phyloP scores from a whole-genome alignment of 139 green algal species.

The Pleodorina starrii region DNA sequence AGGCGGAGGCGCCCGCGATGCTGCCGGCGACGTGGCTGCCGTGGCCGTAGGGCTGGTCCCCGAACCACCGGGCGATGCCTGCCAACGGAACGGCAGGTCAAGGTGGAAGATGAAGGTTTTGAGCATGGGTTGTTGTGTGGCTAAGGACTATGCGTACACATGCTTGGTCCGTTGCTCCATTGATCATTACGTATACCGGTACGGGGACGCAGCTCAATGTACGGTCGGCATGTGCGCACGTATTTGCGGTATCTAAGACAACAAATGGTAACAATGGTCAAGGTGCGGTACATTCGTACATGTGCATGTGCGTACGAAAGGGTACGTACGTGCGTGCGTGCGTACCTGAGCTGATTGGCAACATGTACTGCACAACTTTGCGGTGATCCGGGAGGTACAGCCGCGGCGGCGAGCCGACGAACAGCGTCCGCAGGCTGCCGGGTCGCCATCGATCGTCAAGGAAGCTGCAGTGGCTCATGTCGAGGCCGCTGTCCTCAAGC shows the following conservation, averaged over 20 bases:
- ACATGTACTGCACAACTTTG: slow-evolving; percentile 1
- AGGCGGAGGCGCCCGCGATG: not conserved
- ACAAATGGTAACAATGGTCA: too few relatives aligned
- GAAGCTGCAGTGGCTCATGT: slow-evolving; percentile 11
- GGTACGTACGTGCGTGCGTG: too few relatives aligned
- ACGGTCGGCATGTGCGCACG: too few relatives aligned
- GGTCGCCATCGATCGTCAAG: not conserved
- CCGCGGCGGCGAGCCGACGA: not conserved
- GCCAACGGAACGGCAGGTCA: not conserved
- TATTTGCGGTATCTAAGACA: too few relatives aligned
- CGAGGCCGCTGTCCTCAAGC: not conserved
- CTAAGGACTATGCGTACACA: too few relatives aligned
- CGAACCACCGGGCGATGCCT: not conserved
- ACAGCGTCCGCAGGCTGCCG: not conserved
- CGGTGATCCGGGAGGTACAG: not conserved
- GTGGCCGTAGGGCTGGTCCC: not conserved
- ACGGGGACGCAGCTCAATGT: too few relatives aligned
- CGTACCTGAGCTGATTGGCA: not conserved
- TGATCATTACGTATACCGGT: too few relatives aligned
- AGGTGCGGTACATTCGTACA: too few relatives aligned
- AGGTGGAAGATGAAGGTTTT: too few relatives aligned
- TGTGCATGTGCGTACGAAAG: too few relatives aligned
- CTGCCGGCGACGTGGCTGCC: not conserved
- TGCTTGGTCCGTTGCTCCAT: too few relatives aligned
- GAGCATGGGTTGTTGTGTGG: too few relatives aligned